phyloP scores from a whole-genome alignment of 2,329 filamentous ascomycete genomes.

The Diaporthe sp. region DNA sequence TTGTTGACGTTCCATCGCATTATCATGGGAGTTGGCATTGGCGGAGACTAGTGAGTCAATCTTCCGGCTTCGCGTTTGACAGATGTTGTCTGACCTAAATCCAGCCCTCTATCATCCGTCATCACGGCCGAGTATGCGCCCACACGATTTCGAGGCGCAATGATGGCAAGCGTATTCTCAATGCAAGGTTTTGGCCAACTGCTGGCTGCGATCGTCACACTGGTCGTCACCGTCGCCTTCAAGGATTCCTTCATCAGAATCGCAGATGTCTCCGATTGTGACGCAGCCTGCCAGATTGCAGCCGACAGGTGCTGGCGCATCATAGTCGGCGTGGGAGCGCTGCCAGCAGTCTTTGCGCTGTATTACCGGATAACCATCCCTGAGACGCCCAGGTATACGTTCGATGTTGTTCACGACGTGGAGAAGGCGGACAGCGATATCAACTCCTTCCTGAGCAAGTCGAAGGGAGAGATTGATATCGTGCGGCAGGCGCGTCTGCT shows the following conservation, averaged over 20 bases:
- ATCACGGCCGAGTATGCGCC: conserved; percentile 89
- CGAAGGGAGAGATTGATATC: conserved; percentile 61
- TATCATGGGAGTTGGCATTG: conserved; percentile 82
- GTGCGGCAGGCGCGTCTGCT: conserved; percentile 66
- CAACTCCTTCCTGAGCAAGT: conserved; percentile 66
- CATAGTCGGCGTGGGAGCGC: conserved; percentile 82
- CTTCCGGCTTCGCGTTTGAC: neutral
- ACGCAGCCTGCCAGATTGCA: conserved; percentile 73
- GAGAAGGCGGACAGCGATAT: conserved; percentile 82
- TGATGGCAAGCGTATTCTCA: conserved; percentile 87
- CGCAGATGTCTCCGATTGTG: conserved; percentile 62
- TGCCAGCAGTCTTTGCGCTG: conserved; percentile 83
- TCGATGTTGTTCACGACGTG: conserved; percentile 81
- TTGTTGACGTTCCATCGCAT: conserved; percentile 81
- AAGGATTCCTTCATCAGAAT: conserved; percentile 61
- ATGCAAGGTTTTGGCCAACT: conserved; percentile 90
- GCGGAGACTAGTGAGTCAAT: conserved; percentile 75
- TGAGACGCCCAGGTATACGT: conserved; percentile 75
- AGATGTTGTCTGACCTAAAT: neutral
- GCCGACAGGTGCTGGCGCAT: conserved; percentile 87
- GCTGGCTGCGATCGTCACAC: conserved; percentile 75
- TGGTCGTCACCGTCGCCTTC: conserved; percentile 77
- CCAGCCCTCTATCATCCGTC: conserved; percentile 76
- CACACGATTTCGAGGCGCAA: conserved; percentile 83
- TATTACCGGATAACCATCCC: conserved; percentile 90